A percentile compares a stretch with the other conserved stretches of the same genome.
Conservation (phyloP, 2,329 filamentous ascomycete genomes). For the Leptographium lundbergii region DNA sequence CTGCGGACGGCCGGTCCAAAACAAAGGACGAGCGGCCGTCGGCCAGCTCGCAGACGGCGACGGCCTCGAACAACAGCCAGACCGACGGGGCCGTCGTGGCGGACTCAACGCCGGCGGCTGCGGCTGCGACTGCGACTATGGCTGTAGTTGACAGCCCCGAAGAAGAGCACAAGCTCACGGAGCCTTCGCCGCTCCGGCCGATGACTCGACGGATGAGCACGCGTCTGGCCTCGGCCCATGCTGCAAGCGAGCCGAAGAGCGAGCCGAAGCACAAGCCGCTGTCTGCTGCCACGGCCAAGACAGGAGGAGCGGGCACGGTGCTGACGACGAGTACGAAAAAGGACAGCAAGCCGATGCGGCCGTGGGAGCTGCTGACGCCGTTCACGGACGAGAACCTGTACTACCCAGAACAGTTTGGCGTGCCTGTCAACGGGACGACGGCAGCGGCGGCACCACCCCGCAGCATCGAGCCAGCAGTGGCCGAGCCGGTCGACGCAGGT, state of each 20-base stretch:
- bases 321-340: neutral
- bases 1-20: neutral
- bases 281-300: neutral
- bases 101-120: neutral
- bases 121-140: neutral
- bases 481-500: neutral
- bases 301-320: neutral
- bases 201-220: slow-evolving; percentile 10
- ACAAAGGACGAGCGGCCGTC: neutral
- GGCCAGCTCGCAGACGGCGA: neutral
- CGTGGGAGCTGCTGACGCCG: slow-evolving; percentile 11
- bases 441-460: neutral
- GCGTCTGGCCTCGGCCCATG: slow-evolving; percentile 8
- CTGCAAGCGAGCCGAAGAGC: slow-evolving; percentile 2
- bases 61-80: neutral
- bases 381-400: slow-evolving; percentile 6
- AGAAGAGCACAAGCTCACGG: neutral
- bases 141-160: no score
- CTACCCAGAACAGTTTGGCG: slow-evolving; percentile 12
- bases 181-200: neutral
- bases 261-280: neutral
- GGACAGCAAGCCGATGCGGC: slow-evolving; percentile 1
- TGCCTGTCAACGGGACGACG: neutral
- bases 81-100: neutral
- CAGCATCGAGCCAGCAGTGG: neutral